A percentile compares a stretch with the other conserved stretches of the same genome.
phyloP scores from a whole-genome alignment of 176 grass and related monocot species.

The Lolium rigidum region DNA sequence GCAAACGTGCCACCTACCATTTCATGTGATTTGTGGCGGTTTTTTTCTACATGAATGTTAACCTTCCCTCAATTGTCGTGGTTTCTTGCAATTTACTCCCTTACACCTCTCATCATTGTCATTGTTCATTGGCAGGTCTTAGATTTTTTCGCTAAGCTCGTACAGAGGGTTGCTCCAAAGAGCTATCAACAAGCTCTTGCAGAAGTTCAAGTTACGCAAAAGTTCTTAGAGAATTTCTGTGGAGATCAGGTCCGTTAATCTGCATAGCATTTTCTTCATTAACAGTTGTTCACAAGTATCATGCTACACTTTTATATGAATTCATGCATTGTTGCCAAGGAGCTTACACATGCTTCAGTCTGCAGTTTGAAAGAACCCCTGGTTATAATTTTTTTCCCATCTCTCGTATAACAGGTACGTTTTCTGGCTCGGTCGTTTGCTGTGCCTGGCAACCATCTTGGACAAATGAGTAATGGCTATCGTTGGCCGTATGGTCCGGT shows the following conservation, averaged over 20 bases:
- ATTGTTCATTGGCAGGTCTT: slow-evolving; percentile 53
- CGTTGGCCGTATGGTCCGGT: slow-evolving; percentile 98
- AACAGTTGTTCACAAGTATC: slow-evolving; percentile 2
- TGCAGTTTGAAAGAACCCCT: slow-evolving; percentile 19
- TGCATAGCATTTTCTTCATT: slow-evolving; percentile 27
- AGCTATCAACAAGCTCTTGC: slow-evolving; percentile 94
- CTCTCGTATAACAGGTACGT: slow-evolving; percentile 64
- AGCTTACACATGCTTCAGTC: slow-evolving; percentile 1
- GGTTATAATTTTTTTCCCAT: slow-evolving; percentile 1
- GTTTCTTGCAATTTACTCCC: too few relatives aligned
- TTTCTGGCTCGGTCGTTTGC: slow-evolving; percentile 95
- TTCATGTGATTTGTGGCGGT: too few relatives aligned
- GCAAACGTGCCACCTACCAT: too few relatives aligned
- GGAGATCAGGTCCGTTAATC: slow-evolving; percentile 81
- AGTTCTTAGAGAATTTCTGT: slow-evolving; percentile 97
- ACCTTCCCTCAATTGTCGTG: too few relatives aligned
- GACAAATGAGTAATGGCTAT: slow-evolving; percentile 91
- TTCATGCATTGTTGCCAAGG: neutral
- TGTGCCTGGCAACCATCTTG: slow-evolving; percentile 93
- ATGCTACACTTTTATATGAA: neutral
- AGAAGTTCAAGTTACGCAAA: slow-evolving; percentile 93
- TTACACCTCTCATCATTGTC: neutral
- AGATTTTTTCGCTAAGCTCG: slow-evolving; percentile 89
- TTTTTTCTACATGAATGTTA: too few relatives aligned
- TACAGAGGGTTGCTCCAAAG: slow-evolving; percentile 95